Base-by-base conservation (phyloP, 495 filamentous ascomycete species). In the Xylaria curta region DNA sequence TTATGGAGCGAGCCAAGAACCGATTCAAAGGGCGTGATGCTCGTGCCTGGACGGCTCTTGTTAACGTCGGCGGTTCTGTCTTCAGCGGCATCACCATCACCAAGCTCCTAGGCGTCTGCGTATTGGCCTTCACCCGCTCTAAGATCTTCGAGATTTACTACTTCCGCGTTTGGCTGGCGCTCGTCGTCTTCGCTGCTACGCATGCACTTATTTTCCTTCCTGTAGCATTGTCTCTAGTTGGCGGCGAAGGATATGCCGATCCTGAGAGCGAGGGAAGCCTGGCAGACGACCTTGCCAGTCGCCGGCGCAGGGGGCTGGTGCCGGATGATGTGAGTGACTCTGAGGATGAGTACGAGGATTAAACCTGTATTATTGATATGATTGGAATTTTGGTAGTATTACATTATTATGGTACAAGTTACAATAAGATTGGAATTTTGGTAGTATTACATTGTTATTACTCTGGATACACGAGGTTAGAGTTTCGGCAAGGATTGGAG, bases 131-230 rank as follows among this genome's bases (percentile, higher is more conserved):
- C 73, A 99, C 96, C 9, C 83, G 93, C 31, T 97, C 94, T 81
- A 98, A 98, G 88, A 98, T 99, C 79, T 99, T 99, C 78, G 97
- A 98, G 85, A 93, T 98, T 67, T 99, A 98, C 81, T 99, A 98
- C 80, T 99, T 99, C 84, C 86, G 96, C 9, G 92, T 99, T 46
- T 99, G 96, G 96, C 78, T 97, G 26, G 91, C 95, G 56, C 85
- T 99, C 71, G 94, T 98, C 47, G 73, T 94, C 26, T 93, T 97
- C 72, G 97, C 94, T n/a, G 93, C 94, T 26, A 85, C 87, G 0
- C 96, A 99, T 79, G 93, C 95, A 13, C 85, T 99, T 19, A 87
- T 99, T 3, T 97, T 97, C 81, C 82, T 99, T 72, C 96, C 96
- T 0, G 97, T 98, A 8, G 93, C 91, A 36, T 85, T 99, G 71